phyloP scores from a whole-genome alignment of 2,329 filamentous ascomycete species.

The Endoconidiophora polonica region DNA sequence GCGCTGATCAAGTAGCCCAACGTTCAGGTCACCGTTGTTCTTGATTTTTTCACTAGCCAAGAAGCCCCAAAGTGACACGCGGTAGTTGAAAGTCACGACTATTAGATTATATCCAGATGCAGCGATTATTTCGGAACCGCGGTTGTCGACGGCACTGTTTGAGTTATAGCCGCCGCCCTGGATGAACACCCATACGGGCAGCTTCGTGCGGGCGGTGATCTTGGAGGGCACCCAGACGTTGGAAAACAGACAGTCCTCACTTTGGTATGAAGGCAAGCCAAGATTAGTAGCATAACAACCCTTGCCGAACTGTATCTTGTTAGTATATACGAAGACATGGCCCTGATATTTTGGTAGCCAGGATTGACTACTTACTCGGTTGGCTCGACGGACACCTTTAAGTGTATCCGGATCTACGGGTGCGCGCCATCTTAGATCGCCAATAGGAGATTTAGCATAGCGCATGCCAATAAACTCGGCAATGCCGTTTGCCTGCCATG shows the following conservation, averaged over 20 bases:
- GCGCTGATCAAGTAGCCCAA: conserved; percentile 31
- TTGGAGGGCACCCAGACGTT: conserved; percentile 31
- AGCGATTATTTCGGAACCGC: conserved; percentile 25
- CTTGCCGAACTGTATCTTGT: conserved; percentile 11
- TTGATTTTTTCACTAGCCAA: conserved; percentile 25
- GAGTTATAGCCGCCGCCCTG: conserved; percentile 31
- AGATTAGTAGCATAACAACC: conserved; percentile 7
- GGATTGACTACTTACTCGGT: conserved; percentile 20
- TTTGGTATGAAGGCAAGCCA: conserved; percentile 16
- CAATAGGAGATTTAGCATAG: conserved; percentile 25
- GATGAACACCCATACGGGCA: conserved; percentile 25
- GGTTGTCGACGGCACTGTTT: conserved; percentile 26
- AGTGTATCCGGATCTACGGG: conserved; percentile 20
- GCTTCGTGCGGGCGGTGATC: conserved; percentile 17
- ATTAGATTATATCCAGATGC: conserved; percentile 23
- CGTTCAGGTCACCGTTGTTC: conserved; percentile 20
- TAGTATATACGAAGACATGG: conserved; percentile 17
- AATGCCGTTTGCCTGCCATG: conserved; percentile 7
- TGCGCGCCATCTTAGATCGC: conserved; percentile 23
- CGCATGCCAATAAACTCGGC: conserved; percentile 21
- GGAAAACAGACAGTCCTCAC: conserved; percentile 32
- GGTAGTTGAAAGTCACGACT: conserved; percentile 30
- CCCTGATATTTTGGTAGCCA: conserved; percentile 21
- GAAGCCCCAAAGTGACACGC: conserved; percentile 32
- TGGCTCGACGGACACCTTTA: conserved; percentile 17